Base-by-base conservation (phyloP, 1,284 basidiomycete genomes). In the Calocybe gambosa region DNA sequence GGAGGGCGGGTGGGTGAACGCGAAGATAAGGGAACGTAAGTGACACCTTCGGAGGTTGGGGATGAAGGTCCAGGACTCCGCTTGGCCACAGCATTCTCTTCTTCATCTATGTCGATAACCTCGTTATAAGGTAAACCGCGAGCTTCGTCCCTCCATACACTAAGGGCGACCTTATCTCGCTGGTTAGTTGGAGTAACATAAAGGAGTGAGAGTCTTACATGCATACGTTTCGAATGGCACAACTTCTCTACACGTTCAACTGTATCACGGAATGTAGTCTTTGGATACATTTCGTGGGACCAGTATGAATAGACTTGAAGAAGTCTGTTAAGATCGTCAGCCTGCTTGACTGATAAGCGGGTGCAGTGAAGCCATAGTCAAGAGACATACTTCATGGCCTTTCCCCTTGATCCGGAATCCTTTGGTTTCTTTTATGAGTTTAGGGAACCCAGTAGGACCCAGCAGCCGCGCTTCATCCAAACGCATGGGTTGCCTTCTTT, bases 211-310 rank as follows among this genome's bases (percentile, higher is more conserved):
- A 7, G 9, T 52, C 62, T 53, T 62, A 94, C 93, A 65, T 85
- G 76, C 83, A 95, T 89, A 10, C 86, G 76, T 42, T 80, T 80
- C 1, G 85, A 82, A 54, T 88, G 86, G 60, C 90, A 94, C 2
- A 95, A 64, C 55, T 84, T 89, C 69, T 96, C 93, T 4, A 95
- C 78, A 2, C 84, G 75, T 26, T 78, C 68, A 5, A 93, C 78
- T 0, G 90, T 94, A 61, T 94, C 90, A 39, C 73, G 73, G 63
- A 96, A 94, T 42, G 85, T 82, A 6, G 78, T 85, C 59, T 87
- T 90, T 2, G 93, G 93, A 59, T 86, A 93, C 75, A 97, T 76
- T 54, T 77, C 77, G 64, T 96, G 93, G 1, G 90, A 77, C 93
- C 93, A 97, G 57, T 93, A 85, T 56, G 92, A 90, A 60, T 96